These are phyloP conservation scores for Dactylellina sp. DNA, from an alignment of 2,329 filamentous ascomycete species.

Conservation along the genomic window DNA sequence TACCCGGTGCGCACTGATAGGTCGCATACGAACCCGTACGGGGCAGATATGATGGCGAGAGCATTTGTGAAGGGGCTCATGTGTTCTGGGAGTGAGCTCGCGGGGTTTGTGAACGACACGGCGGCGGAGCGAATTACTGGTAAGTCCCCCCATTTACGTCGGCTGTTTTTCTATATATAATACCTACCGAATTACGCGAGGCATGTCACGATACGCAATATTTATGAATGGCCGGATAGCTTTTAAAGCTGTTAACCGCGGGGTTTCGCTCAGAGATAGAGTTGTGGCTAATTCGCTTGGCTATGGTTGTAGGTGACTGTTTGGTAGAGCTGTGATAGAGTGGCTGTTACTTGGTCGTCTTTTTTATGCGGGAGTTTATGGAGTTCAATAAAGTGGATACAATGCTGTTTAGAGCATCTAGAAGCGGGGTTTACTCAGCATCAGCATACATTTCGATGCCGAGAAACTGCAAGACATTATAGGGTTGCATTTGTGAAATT, in stretches of 20 bases:
- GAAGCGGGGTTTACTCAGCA: conserved; percentile 1
- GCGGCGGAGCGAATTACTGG: conserved; percentile 21
- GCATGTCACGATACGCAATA: conserved; percentile 16
- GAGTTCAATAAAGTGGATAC: not conserved
- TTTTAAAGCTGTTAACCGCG: too few relatives aligned
- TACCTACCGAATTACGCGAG: not conserved
- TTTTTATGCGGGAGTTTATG: not conserved
- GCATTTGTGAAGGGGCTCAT: conserved; percentile 31
- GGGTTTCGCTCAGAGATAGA: not conserved
- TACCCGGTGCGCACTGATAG: conserved; percentile 24
- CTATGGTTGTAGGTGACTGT: conserved; percentile 21
- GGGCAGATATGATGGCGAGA: conserved; percentile 38
- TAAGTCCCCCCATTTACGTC: conserved; percentile 5
- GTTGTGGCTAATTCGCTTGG: conserved; percentile 17
- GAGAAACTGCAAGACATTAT: not conserved
- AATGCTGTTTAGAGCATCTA: conserved; percentile 8
- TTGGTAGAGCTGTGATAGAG: conserved; percentile 5
- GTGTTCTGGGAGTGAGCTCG: conserved; percentile 18
- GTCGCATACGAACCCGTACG: conserved; percentile 30
- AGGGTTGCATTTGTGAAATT: conserved; percentile 1
- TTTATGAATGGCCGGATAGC: not conserved
- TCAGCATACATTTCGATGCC: not conserved
- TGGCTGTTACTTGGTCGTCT: not conserved
- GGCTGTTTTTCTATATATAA: not conserved
- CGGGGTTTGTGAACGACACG: conserved; percentile 19